Evolutionary conservation across 2,329 filamentous ascomycete genomes (phyloP).

Genomic region (Helicocarpus griseus): DNA sequence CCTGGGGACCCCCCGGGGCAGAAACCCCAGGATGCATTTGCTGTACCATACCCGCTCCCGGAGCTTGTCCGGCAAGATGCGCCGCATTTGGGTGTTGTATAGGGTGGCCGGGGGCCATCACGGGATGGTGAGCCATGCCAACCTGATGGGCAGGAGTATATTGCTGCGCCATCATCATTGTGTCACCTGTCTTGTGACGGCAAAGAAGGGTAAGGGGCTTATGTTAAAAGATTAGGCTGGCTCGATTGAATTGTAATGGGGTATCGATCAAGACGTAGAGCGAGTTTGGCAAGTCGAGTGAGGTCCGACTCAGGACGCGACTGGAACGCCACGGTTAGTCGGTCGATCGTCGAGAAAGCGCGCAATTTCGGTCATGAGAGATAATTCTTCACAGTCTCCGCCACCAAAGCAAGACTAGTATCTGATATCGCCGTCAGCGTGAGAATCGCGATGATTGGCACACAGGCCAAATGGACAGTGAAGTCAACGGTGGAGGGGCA

Average conservation of each 20-base stretch:
- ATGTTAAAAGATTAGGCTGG: constrained; percentile 2
- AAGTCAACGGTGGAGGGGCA: constrained; percentile 5
- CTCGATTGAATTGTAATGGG: constrained; percentile 4
- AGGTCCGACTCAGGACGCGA: constrained; percentile 22
- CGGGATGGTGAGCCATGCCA: constrained; percentile 48
- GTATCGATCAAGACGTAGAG: constrained; percentile 6
- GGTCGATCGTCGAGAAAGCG: constrained; percentile 20
- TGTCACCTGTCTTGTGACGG: constrained; percentile 20
- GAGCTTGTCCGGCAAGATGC: constrained; percentile 41
- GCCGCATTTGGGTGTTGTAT: constrained; percentile 52
- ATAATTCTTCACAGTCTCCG: constrained; percentile 11
- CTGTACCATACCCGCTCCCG: constrained; percentile 41
- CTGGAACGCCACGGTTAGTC: constrained; percentile 24
- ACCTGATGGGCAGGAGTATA: constrained; percentile 51
- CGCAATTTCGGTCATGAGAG: constrained; percentile 27
- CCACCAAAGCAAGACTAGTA: constrained; percentile 4
- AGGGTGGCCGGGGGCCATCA: constrained; percentile 51
- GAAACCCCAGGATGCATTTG: constrained; percentile 54
- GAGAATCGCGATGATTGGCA: constrained; percentile 1
- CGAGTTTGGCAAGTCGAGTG: constrained; percentile 5
- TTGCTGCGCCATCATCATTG: constrained; percentile 47
- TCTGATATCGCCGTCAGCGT: constrained; percentile 4
- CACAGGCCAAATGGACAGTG: neutral
- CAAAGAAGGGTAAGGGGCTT: constrained; percentile 9
- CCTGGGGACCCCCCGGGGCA: constrained; percentile 48